A percentile compares a stretch with the other conserved stretches of the same genome.
phyloP scores from a whole-genome alignment of 129 eudicot genomes.

The Scalesia atractyloides region DNA sequence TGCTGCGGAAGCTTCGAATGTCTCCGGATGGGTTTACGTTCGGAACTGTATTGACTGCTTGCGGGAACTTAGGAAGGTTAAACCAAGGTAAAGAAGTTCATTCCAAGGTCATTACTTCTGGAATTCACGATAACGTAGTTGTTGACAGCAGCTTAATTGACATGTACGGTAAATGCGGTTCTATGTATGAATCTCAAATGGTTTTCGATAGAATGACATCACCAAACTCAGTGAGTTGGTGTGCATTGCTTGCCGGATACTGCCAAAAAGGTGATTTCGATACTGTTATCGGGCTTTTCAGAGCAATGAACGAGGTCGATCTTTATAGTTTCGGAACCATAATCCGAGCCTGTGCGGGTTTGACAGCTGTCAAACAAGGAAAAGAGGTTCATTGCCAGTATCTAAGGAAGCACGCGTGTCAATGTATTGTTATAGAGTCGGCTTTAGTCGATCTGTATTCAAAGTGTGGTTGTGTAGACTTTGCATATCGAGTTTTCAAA shows the following conservation, averaged over 20 bases:
- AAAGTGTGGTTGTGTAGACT: constrained; percentile 76
- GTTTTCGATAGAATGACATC: constrained; percentile 68
- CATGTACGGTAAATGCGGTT: constrained; percentile 87
- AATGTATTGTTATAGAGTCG: constrained; percentile 71
- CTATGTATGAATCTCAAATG: constrained; percentile 46
- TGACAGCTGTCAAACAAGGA: constrained; percentile 67
- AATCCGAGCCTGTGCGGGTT: constrained; percentile 90
- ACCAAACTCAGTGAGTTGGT: constrained; percentile 65
- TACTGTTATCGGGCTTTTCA: constrained; percentile 54
- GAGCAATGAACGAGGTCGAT: constrained; percentile 44
- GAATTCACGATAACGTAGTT: constrained; percentile 55
- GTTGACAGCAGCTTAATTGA: constrained; percentile 80
- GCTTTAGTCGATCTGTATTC: constrained; percentile 89
- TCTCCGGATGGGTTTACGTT: constrained; percentile 64
- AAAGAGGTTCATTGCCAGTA: constrained; percentile 86
- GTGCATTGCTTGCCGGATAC: constrained; percentile 74
- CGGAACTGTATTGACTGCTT: constrained; percentile 69
- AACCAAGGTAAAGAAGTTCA: constrained; percentile 80
- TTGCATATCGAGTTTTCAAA: constrained; percentile 56
- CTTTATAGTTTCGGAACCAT: constrained; percentile 89
- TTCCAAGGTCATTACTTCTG: constrained; percentile 51
- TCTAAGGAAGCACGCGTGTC: constrained; percentile 54
- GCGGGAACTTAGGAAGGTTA: constrained; percentile 69
- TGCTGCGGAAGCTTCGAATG: constrained; percentile 43
- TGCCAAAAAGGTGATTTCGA: constrained; percentile 69